These are phyloP conservation scores for Boletus rubropictus DNA, from an alignment of 768 basidiomycete genomes.

Conservation along the genomic window DNA sequence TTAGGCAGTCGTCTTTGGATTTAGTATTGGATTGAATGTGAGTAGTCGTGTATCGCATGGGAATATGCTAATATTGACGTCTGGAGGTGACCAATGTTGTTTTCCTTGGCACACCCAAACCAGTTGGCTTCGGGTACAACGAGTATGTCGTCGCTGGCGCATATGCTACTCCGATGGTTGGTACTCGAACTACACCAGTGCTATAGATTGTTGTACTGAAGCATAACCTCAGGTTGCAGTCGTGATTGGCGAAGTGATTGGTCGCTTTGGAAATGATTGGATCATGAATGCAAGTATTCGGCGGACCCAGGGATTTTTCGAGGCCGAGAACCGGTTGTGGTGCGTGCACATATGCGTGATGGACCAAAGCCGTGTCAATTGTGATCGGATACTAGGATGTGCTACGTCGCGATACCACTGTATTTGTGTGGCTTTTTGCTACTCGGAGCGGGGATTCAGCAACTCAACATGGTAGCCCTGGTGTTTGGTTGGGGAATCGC, in stretches of 20 bases:
- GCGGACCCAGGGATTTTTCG: conserved; percentile 46
- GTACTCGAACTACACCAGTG: neutral
- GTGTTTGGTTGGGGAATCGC: conserved; percentile 44
- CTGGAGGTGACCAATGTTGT: conserved; percentile 49
- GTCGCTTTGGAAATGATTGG: conserved; percentile 47
- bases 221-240: conserved; percentile 36
- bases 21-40: conserved; percentile 42
- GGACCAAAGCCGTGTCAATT: neutral
- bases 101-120: conserved; percentile 43
- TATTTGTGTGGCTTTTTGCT: conserved; percentile 39
- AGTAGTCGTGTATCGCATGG: neutral
- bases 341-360: conserved; percentile 9
- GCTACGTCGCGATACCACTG: conserved; percentile 37
- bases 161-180: conserved; percentile 42
- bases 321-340: conserved; percentile 45
- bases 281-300: conserved; percentile 41
- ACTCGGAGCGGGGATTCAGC: conserved; percentile 36
- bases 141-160: conserved; percentile 37
- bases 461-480: conserved; percentile 25
- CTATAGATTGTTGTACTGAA: neutral
- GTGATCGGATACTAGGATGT: conserved; percentile 22
- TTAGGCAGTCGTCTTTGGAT: conserved; percentile 44
- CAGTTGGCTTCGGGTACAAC: conserved; percentile 43
- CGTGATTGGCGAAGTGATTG: conserved; percentile 46
- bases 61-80: neutral